These are phyloP conservation scores for Immersiporthe knoxdaviesiana DNA, from an alignment of 2,329 filamentous ascomycete genomes.

Conservation along the genomic window DNA sequence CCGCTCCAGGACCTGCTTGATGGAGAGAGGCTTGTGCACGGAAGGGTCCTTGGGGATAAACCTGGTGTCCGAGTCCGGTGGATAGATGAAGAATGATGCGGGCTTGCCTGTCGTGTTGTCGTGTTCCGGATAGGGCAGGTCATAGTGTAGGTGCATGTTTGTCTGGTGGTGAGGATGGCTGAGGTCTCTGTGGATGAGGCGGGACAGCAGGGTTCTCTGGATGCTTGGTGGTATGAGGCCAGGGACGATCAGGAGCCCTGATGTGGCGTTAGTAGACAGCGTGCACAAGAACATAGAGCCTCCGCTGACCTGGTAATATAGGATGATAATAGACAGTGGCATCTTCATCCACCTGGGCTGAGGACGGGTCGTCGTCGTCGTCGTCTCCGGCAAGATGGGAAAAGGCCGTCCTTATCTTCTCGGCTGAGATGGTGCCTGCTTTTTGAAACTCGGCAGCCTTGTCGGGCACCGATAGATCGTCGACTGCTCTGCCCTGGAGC, in stretches of 20 bases:
- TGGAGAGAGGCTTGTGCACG: slow-evolving; percentile 74
- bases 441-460: slow-evolving; percentile 50
- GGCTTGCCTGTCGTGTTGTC: slow-evolving; percentile 16
- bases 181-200: slow-evolving; percentile 69
- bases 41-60: slow-evolving; percentile 70
- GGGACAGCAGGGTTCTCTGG: slow-evolving; percentile 72
- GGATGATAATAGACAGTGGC: slow-evolving; percentile 65
- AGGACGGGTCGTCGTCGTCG: slow-evolving; percentile 38
- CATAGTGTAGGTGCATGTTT: slow-evolving; percentile 62
- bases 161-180: slow-evolving; percentile 75
- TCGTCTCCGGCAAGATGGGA: slow-evolving; percentile 43
- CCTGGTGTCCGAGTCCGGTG: slow-evolving; percentile 54
- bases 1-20: slow-evolving; percentile 72
- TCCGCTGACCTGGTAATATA: slow-evolving; percentile 66
- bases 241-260: slow-evolving; percentile 80
- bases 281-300: neutral
- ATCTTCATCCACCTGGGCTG: slow-evolving; percentile 42
- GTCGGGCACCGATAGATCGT: slow-evolving; percentile 50
- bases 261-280: slow-evolving; percentile 8
- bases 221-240: slow-evolving; percentile 69
- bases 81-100: slow-evolving; percentile 58
- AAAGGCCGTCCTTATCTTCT: slow-evolving; percentile 50
- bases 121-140: slow-evolving; percentile 37
- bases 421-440: slow-evolving; percentile 47
- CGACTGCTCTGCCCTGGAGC: slow-evolving; percentile 57